These are phyloP conservation scores for Peronospora farinosa DNA, from an alignment of 352 stramenopile species.

Conservation along the genomic window DNA sequence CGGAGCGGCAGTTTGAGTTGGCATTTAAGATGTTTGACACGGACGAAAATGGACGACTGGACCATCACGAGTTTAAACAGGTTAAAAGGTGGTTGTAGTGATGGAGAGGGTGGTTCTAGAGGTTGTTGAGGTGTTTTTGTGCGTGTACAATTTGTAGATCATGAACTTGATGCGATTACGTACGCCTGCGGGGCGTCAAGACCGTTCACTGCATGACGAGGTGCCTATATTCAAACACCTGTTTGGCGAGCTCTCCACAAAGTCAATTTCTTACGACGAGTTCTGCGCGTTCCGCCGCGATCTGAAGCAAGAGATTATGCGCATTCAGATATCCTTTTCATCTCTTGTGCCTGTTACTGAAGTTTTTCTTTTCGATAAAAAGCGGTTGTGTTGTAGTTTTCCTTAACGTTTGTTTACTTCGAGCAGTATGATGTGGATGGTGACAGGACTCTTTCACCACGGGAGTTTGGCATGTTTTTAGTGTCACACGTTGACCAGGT, in stretches of 20 bases:
- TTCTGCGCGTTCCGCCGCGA: conserved; percentile 70
- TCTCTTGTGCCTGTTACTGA: conserved; percentile 2
- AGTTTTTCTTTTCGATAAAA: not conserved
- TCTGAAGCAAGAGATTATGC: conserved; percentile 78
- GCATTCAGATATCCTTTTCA: conserved; percentile 85
- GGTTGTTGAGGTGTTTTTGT: not conserved
- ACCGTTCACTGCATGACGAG: conserved; percentile 70
- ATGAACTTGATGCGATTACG: conserved; percentile 78
- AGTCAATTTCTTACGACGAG: conserved; percentile 78
- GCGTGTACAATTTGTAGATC: conserved; percentile 40
- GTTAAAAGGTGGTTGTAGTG: conserved; percentile 18
- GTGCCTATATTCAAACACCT: conserved; percentile 80
- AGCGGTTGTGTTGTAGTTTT: conserved; percentile 8
- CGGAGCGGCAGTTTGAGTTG: conserved; percentile 78
- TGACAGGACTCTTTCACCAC: conserved; percentile 70
- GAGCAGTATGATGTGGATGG: conserved; percentile 85
- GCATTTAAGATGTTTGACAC: conserved; percentile 89
- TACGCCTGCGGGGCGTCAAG: conserved; percentile 71
- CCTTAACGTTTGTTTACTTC: conserved; percentile 73
- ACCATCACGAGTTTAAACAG: conserved; percentile 83
- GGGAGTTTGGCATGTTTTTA: conserved; percentile 85
- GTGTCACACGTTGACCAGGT: conserved; percentile 82
- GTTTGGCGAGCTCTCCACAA: conserved; percentile 72
- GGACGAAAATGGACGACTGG: conserved; percentile 71
- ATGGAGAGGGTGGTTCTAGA: not conserved